A percentile compares a stretch with the other conserved stretches of the same genome.
Evolutionary conservation across 345 rosid species (phyloP).

Genomic region (Hirschfeldia incana): DNA sequence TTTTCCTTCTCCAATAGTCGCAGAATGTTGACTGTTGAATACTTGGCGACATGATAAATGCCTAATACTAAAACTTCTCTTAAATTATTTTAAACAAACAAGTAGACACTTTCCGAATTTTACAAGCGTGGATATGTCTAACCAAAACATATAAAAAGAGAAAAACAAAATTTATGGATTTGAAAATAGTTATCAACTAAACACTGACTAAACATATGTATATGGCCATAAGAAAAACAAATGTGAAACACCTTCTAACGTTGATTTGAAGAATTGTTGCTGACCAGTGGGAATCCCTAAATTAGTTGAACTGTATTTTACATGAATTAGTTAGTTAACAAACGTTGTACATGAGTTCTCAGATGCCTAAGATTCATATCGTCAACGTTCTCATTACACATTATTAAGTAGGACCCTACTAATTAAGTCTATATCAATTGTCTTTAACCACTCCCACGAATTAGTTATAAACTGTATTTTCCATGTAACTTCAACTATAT

Average conservation of each 20-base stretch:
- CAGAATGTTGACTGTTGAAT: conserved; percentile 1
- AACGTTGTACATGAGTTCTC: neutral
- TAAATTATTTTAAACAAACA: neutral
- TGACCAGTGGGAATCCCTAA: neutral
- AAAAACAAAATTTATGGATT: no score
- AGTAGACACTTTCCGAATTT: neutral
- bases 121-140: neutral
- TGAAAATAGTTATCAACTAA: no score
- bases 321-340: neutral
- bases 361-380: neutral
- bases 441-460: neutral
- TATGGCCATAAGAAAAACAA: neutral
- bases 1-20: neutral
- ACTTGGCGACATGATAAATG: neutral
- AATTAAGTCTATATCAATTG: no score
- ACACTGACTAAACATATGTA: neutral
- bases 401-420: neutral
- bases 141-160: neutral
- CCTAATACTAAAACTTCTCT: neutral
- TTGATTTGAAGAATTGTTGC: neutral
- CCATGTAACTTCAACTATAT: neutral
- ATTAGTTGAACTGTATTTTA: neutral
- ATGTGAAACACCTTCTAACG: neutral
- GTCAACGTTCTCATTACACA: neutral
- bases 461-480: neutral